Percentiles rank a stretch among this genome's conserved stretches.
phyloP scores from a whole-genome alignment of 2,329 filamentous ascomycete genomes.

The Stachybotrys chartarum region DNA sequence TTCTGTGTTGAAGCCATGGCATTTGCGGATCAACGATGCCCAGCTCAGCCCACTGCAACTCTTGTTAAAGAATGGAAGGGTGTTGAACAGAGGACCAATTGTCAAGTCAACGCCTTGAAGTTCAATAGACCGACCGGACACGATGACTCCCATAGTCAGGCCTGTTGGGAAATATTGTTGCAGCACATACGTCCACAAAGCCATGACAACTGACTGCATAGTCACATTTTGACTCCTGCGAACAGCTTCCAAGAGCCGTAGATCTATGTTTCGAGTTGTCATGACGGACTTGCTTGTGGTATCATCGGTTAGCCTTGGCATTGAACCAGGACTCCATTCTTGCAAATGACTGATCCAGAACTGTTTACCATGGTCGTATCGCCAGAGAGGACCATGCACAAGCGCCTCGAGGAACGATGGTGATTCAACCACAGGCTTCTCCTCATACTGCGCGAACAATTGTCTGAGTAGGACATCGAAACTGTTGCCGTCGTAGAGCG shows the following conservation, averaged over 20 bases:
- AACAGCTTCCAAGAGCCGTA: conserved; percentile 39
- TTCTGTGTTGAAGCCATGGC: conserved; percentile 64
- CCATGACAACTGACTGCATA: conserved; percentile 71
- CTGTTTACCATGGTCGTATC: conserved; percentile 26
- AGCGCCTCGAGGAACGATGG: conserved; percentile 62
- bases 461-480: conserved; percentile 58
- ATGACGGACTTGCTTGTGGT: neutral
- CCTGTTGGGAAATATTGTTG: conserved; percentile 38
- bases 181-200: conserved; percentile 62
- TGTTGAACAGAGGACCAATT: conserved; percentile 86
- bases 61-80: conserved; percentile 61
- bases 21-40: conserved; percentile 50
- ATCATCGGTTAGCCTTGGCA: conserved; percentile 8
- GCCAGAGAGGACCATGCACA: conserved; percentile 58
- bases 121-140: conserved; percentile 70
- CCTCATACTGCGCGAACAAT: conserved; percentile 29
- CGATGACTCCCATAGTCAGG: conserved; percentile 63
- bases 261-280: conserved; percentile 19
- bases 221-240: conserved; percentile 62
- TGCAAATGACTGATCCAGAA: conserved; percentile 64
- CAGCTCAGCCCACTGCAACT: conserved; percentile 43
- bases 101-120: conserved; percentile 57
- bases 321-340: conserved; percentile 13
- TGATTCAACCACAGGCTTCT: conserved; percentile 17
- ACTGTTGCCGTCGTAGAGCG: conserved; percentile 78